Evolutionary conservation across 352 stramenopile species (phyloP), one percentile per base, ranked within the genome.

Genomic region (Phytopythium sindhum): DNA sequence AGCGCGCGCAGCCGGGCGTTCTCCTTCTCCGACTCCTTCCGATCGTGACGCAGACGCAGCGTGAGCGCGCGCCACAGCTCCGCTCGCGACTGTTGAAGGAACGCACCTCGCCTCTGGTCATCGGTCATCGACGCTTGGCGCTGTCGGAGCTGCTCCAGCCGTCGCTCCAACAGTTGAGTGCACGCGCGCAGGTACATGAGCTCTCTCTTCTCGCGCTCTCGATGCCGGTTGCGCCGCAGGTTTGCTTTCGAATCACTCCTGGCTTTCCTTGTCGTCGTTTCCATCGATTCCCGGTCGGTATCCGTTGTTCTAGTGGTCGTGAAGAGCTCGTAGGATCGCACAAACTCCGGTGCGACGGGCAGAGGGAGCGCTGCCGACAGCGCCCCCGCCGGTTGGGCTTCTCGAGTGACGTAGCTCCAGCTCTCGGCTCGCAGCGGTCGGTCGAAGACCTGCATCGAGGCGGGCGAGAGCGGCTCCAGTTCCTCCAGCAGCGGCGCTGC

Each of bases 171-270:
- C 52, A 57, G 10, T 17, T 57, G 17, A 21, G 19, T 45, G 52
- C 52, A 45, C 52, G 52, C 52, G 21, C 52, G 26, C 17, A 57
- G 52, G 52, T 57, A 57, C 52, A 57, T 57, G 29, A 44, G 29
- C 1, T 57, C 31, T 45, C 52, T 57, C 31, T 57, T 57, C 29
- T 57, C 52, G 10, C 52, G 29, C 52, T 57, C 52, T 19, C 52
- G 52, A 15, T 57, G 52, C 29, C 52, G 31, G 8, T 26, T 45
- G 52, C 52, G 52, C 52, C 52, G 31, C 19, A 41, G 19, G 9
- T 29, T 35, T 1, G 52, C 52, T 19, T 57, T 57, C 5, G 28
- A 1, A 9, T 57, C 35, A 8, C 23, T 41, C 52, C n/a, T 26
- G 31, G 52, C 1, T 28, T 57, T 37, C 47, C 19, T 31, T 7